Conservation (phyloP, 2,329 filamentous ascomycete species). For the Incumbomyces delicatus region DNA sequence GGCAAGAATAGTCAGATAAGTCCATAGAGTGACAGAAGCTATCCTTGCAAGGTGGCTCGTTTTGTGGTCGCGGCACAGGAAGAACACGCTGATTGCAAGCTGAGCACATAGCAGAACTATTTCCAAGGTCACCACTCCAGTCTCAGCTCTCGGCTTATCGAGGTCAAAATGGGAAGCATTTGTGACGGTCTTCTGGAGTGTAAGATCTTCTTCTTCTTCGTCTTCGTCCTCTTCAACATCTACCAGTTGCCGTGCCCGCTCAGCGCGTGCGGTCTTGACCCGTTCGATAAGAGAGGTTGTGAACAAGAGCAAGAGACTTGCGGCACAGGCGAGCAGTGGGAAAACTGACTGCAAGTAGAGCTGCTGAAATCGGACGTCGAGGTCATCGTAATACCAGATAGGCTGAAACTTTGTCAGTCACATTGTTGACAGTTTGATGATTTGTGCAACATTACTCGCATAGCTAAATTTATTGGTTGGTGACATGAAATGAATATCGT, state of each 20-base stretch:
- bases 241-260: conserved; percentile 23
- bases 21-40: conserved; percentile 63
- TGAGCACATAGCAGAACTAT: conserved; percentile 63
- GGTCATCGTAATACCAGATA: conserved; percentile 5
- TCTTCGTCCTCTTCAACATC: no score
- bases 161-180: conserved; percentile 53
- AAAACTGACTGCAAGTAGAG: conserved; percentile 67
- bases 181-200: conserved; percentile 46
- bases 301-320: conserved; percentile 59
- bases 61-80: conserved; percentile 53
- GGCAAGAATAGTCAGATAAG: conserved; percentile 67
- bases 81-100: conserved; percentile 57
- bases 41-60: conserved; percentile 34
- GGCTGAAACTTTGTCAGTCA: conserved; percentile 2
- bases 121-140: conserved; percentile 62
- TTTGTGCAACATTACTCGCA: conserved; percentile 35
- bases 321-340: conserved; percentile 58
- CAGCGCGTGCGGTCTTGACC: not conserved
- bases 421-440: not conserved
- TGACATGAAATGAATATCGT: conserved; percentile 1
- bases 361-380: conserved; percentile 35
- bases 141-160: conserved; percentile 65
- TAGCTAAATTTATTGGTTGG: conserved; percentile 24
- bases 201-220: conserved; percentile 50
- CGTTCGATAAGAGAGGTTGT: not conserved